phyloP scores from a whole-genome alignment of 2,329 filamentous ascomycete genomes.

The Tolypocladium paradoxum region DNA sequence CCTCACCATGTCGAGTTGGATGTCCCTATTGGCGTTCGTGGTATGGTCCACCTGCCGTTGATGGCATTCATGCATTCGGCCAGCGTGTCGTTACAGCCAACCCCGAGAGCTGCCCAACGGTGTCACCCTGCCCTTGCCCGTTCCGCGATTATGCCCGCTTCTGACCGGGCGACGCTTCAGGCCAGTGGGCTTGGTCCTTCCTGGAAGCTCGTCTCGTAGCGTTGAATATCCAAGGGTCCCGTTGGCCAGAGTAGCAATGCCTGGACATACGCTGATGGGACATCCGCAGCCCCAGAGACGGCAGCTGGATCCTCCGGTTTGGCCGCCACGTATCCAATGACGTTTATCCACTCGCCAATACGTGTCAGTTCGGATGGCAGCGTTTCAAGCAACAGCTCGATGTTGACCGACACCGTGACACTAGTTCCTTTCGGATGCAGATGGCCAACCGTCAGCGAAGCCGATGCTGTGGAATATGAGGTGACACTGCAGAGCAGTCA shows the following conservation, averaged over 20 bases:
- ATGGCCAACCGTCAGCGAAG: conserved; percentile 57
- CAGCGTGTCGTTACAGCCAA: neutral
- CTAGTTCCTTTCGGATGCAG: conserved; percentile 40
- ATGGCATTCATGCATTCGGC: neutral
- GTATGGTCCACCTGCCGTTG: neutral
- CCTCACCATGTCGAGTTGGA: neutral
- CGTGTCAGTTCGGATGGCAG: conserved; percentile 53
- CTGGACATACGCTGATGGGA: conserved; percentile 43
- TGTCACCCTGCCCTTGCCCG: neutral
- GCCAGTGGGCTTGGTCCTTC: conserved; percentile 9
- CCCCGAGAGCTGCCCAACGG: neutral
- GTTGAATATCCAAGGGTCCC: conserved; percentile 57
- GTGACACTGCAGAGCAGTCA: conserved; percentile 32
- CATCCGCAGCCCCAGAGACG: conserved; percentile 1
- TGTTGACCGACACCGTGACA: conserved; percentile 52
- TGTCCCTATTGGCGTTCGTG: neutral
- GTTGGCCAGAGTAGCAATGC: conserved; percentile 70
- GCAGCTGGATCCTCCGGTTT: conserved; percentile 5
- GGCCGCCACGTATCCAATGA: conserved; percentile 66
- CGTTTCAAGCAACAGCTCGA: conserved; percentile 58
- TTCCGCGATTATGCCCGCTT: neutral
- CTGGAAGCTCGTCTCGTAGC: conserved; percentile 55
- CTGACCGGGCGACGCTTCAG: no score
- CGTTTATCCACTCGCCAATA: conserved; percentile 78
- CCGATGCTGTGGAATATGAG: conserved; percentile 41